Base-by-base conservation (phyloP, 2,329 filamentous ascomycete genomes). In the Pseudonectria foliicola region DNA sequence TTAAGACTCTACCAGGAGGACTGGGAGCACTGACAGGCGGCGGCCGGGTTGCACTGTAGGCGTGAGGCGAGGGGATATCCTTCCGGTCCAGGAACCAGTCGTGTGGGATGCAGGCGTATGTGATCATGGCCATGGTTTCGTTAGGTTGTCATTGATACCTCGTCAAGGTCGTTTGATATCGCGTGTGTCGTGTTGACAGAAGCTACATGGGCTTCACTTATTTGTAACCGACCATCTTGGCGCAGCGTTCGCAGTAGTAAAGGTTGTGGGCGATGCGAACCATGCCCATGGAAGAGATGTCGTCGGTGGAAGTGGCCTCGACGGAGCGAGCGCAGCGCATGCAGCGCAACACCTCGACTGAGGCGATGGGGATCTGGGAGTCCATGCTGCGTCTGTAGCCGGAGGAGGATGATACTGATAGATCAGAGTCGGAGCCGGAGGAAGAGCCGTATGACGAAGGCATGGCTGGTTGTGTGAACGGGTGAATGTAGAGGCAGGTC, bases 211-310 rank as follows among this genome's bases (percentile, higher is more conserved):
- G 26, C 7, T 31, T 30, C 39, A 33, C 49, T 72, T 70, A 80
- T 55, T 71, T 74, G 58, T 79, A 81, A 48, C 77, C 77, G 23
- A 77, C 73, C 55, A 77, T 73, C 53, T 70, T 73, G 40, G 77
- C 77, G 54, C 77, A 82, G 25, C 74, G 68, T 39, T 71, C 66
- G 60, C 77, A 81, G 59, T 82, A 81, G 63, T 80, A 80, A 41
- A 80, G 70, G 56, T 78, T 78, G 56, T 75, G 72, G 2, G 75
- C 75, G 42, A 81, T 76, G 50, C 72, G 69, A 11, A 82, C 70
- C 77, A 82, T 82, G 42, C 76, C 77, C 38, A 64, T 72, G 28
- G 71, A 63, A 45, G 61, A 64, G 32, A 70, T 63, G 56, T 80
- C 74, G 55, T 80, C 75, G 23, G 73, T 77, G 7, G 72, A 70